Base-by-base conservation (phyloP, 169 alveolate species). In the Cryptosporidium andersoni region DNA sequence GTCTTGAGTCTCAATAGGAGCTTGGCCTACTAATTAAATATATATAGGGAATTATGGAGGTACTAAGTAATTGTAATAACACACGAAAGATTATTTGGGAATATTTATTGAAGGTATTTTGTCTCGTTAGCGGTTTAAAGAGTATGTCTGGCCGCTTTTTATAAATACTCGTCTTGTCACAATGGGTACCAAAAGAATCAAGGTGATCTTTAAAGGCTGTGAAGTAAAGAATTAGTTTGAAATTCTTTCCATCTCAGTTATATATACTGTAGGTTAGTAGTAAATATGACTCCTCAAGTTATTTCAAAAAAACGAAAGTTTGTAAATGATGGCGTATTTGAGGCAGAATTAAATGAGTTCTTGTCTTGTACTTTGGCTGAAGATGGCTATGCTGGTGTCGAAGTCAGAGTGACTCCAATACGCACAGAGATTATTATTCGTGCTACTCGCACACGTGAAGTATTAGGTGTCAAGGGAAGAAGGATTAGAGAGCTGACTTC, bases 321-420 rank as follows among this genome's bases (percentile, higher is more conserved):
- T 93, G 97, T 98, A 53, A 96, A 95, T 65, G 99, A 98, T 88
- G 99, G 99, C 58, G 99, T 98, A 74, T 97, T 97, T 96, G 91
- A 97, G 90, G 99, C 99, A 53, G 99, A 98, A 92, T 95, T 98
- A 74, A 97, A 97, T 91, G 99, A 97, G 88, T 96, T 98, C 92
- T 95, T 98, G 60, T 94, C 98, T 58, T 93, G 98, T 66, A 94
- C 97, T 40, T 95, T 98, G 63, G 99, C 98, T 11, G 99, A 97
- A 80, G 99, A 96, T 88, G 99, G 99, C 42, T 97, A 96, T 90
- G 97, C 99, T 36, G 99, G 99, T 56, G 98, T 97, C 36, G 99
- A 97, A 91, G 98, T 97, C 58, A 91, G 98, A 63, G 95, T 92
- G 64, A 97, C 98, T 81, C 97, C 96, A 47, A 96, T 91, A 81